phyloP scores from a whole-genome alignment of 495 filamentous ascomycete genomes.

The Trypethelium eluteriae region DNA sequence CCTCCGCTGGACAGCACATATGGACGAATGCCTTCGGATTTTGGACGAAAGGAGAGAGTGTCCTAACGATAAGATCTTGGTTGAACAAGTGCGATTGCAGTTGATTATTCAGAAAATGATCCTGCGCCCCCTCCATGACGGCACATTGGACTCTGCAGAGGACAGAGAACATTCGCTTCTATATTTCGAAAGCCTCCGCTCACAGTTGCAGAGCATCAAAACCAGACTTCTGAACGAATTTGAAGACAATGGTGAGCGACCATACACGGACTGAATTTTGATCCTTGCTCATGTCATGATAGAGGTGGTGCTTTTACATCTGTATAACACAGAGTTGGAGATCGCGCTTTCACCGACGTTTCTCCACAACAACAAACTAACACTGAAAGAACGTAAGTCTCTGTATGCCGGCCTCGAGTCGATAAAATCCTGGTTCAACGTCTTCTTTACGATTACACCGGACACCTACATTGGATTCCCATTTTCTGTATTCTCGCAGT shows the following conservation, averaged over 20 bases:
- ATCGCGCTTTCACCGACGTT: too few species aligned
- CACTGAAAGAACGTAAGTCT: neutral
- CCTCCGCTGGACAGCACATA: slow-evolving; percentile 45
- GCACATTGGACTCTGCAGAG: neutral
- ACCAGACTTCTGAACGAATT: too few species aligned
- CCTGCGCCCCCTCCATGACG: neutral
- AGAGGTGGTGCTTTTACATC: too few species aligned
- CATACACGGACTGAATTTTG: too few species aligned
- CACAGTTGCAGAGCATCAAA: too few species aligned
- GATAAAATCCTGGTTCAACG: slow-evolving; percentile 18
- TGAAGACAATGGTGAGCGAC: too few species aligned
- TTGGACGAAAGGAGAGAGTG: slow-evolving; percentile 43
- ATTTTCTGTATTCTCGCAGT: slow-evolving; percentile 19
- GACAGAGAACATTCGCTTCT: neutral
- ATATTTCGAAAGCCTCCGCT: neutral
- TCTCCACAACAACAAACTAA: neutral
- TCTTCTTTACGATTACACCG: slow-evolving; percentile 20
- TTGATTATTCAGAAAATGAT: slow-evolving; percentile 25
- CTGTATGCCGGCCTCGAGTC: slow-evolving; percentile 18
- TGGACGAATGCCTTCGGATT: slow-evolving; percentile 45
- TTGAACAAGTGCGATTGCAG: slow-evolving; percentile 43
- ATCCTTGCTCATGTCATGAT: too few species aligned
- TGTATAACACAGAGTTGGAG: too few species aligned
- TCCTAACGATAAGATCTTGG: slow-evolving; percentile 44
- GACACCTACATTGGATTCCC: slow-evolving; percentile 16